These are phyloP conservation scores for Podospora appendiculata DNA, from an alignment of 495 filamentous ascomycete genomes.

Conservation along the genomic window DNA sequence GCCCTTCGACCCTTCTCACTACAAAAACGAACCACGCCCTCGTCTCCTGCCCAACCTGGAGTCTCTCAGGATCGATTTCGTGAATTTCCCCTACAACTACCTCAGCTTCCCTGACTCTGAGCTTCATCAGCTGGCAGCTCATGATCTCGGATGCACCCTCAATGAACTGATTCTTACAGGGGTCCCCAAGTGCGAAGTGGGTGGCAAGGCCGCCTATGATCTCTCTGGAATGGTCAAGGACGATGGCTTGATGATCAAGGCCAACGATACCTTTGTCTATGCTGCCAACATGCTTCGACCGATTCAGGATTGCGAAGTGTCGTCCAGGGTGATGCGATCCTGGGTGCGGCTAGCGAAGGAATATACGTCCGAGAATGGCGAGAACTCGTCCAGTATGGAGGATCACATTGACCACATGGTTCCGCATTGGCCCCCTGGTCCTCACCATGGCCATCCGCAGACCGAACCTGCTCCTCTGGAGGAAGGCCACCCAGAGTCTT, in stretches of 20 bases:
- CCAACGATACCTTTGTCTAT: conserved; percentile 25
- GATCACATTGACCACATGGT: no score
- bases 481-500: conserved; percentile 30
- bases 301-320: conserved; percentile 14
- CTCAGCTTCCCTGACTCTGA: conserved; percentile 21
- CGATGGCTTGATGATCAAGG: conserved; percentile 34
- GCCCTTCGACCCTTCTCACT: conserved; percentile 22
- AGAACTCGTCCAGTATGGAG: no score
- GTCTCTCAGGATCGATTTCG: conserved; percentile 36
- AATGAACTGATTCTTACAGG: conserved; percentile 39
- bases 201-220: conserved; percentile 22
- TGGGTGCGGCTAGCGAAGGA: conserved; percentile 19
- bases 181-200: conserved; percentile 27
- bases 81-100: conserved; percentile 34
- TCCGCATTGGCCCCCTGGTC: background rate
- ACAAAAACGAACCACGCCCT: conserved; percentile 16
- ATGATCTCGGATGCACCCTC: conserved; percentile 34
- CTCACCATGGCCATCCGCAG: conserved; percentile 7
- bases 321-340: conserved; percentile 24
- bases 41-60: conserved; percentile 34
- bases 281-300: conserved; percentile 18
- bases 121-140: conserved; percentile 28
- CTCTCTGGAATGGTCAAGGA: conserved; percentile 34
- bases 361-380: background rate
- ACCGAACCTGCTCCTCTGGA: conserved; percentile 29